Evolutionary conservation across 371 early-diverging fungal genomes (phyloP).

Genomic region (Lichtheimia corymbifera): DNA sequence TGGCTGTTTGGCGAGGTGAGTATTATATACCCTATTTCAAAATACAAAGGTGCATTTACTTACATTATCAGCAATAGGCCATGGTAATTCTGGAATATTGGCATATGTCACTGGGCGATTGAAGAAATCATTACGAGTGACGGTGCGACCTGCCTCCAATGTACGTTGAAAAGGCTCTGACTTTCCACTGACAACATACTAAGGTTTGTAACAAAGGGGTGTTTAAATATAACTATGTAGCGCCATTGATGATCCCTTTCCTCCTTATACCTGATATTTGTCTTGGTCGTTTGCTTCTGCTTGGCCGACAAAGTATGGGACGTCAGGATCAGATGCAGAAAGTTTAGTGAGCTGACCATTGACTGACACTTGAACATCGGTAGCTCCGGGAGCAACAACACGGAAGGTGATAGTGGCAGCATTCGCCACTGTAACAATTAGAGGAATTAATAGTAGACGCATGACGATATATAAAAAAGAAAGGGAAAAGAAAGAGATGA

Average conservation of each 20-base stretch:
- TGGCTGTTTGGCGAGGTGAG: conserved; percentile 48
- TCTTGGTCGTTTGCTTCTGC: conserved; percentile 39
- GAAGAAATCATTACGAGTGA: conserved; percentile 53
- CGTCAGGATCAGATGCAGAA: conserved; percentile 42
- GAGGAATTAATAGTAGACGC: neutral
- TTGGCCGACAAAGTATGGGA: conserved; percentile 51
- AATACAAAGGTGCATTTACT: neutral
- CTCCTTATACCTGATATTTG: conserved; percentile 39
- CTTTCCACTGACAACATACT: conserved; percentile 49
- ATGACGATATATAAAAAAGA: neutral
- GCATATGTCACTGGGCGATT: conserved; percentile 55
- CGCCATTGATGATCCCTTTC: too few species aligned
- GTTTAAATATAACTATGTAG: too few species aligned
- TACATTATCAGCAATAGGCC: conserved; percentile 42
- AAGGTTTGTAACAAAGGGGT: neutral
- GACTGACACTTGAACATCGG: conserved; percentile 45
- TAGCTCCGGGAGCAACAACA: conserved; percentile 51
- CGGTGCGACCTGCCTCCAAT: conserved; percentile 29
- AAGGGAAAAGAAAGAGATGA: neutral
- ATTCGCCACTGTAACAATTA: neutral
- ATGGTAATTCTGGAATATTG: conserved; percentile 54
- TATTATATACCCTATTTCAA: conserved; percentile 30
- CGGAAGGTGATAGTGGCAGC: conserved; percentile 46
- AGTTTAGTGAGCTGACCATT: conserved; percentile 36
- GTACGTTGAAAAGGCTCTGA: conserved; percentile 49